These are phyloP conservation scores for Diaporthe australafricana DNA, from an alignment of 2,329 filamentous ascomycete species.

Conservation along the genomic window DNA sequence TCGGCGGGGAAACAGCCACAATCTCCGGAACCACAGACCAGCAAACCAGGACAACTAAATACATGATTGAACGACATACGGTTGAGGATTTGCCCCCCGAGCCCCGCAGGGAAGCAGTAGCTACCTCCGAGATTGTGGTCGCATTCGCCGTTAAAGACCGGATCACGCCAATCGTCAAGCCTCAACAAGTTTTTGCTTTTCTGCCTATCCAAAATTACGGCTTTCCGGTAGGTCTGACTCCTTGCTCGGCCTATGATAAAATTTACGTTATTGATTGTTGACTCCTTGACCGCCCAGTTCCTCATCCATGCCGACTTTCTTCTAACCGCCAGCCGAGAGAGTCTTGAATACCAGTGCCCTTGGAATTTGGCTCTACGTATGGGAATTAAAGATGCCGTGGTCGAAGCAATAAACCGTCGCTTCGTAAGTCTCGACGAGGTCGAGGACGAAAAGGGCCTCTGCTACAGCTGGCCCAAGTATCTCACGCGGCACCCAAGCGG, in stretches of 20 bases:
- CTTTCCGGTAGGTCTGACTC: conserved; percentile 42
- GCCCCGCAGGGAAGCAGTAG: conserved; percentile 30
- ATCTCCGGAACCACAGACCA: conserved; percentile 23
- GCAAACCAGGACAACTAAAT: neutral
- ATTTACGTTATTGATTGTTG: neutral
- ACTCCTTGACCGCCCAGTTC: conserved; percentile 49
- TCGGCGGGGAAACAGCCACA: neutral
- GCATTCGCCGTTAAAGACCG: conserved; percentile 56
- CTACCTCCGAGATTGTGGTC: conserved; percentile 52
- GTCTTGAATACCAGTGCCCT: conserved; percentile 43
- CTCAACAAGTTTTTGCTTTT: conserved; percentile 59
- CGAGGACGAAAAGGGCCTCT: neutral
- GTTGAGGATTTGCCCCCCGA: neutral
- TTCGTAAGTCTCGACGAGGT: neutral
- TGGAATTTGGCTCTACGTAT: neutral
- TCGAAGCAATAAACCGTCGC: neutral
- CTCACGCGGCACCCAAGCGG: neutral
- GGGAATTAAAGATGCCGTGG: neutral
- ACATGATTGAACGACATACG: neutral
- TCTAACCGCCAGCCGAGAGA: conserved; percentile 56
- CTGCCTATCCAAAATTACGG: conserved; percentile 54
- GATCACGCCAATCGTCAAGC: conserved; percentile 48
- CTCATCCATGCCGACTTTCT: conserved; percentile 64
- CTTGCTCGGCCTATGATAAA: neutral
- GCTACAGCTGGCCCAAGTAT: conserved; percentile 1